Percentiles rank a stretch among this genome's conserved stretches.
These are phyloP conservation scores for Colletotrichum falcatum DNA, from an alignment of 2,329 filamentous ascomycete genomes.

Conservation along the genomic window DNA sequence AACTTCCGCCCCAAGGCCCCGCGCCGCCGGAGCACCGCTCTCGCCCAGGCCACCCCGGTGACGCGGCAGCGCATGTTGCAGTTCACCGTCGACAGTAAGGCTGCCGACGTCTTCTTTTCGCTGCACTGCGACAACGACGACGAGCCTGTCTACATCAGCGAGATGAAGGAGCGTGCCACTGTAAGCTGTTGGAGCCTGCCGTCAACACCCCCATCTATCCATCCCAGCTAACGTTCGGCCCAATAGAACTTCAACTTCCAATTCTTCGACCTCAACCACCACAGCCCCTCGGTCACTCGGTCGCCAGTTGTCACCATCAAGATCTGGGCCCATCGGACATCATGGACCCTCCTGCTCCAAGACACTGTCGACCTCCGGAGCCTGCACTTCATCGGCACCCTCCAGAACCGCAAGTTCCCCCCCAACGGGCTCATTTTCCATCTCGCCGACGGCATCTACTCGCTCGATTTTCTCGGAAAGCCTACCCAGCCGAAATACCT, in stretches of 20 bases:
- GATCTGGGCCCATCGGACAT: constrained; percentile 77
- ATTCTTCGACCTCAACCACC: constrained; percentile 80
- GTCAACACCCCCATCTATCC: too few species aligned
- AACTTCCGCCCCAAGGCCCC: constrained; percentile 58
- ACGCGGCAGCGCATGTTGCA: constrained; percentile 81
- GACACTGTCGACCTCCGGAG: constrained; percentile 77
- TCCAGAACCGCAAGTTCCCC: constrained; percentile 78
- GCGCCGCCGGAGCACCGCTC: constrained; percentile 61
- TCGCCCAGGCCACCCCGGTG: constrained; percentile 59
- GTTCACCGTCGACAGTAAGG: constrained; percentile 74
- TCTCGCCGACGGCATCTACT: constrained; percentile 88
- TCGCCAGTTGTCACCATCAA: constrained; percentile 74
- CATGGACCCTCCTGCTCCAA: constrained; percentile 75
- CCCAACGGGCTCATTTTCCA: constrained; percentile 88
- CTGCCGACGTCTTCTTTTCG: constrained; percentile 92
- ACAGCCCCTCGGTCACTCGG: constrained; percentile 73
- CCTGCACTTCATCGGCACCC: constrained; percentile 82
- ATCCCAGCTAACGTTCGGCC: constrained; percentile 6
- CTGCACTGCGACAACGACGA: constrained; percentile 75
- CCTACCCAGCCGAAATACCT: constrained; percentile 65
- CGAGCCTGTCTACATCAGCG: constrained; percentile 91
- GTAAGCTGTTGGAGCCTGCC: constrained; percentile 49
- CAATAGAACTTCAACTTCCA: constrained; percentile 86
- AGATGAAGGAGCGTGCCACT: constrained; percentile 81
- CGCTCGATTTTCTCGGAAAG: constrained; percentile 73